Percentiles rank a stretch among this genome's conserved stretches.
phyloP scores from a whole-genome alignment of 345 rosid species.

The Salix viminalis region DNA sequence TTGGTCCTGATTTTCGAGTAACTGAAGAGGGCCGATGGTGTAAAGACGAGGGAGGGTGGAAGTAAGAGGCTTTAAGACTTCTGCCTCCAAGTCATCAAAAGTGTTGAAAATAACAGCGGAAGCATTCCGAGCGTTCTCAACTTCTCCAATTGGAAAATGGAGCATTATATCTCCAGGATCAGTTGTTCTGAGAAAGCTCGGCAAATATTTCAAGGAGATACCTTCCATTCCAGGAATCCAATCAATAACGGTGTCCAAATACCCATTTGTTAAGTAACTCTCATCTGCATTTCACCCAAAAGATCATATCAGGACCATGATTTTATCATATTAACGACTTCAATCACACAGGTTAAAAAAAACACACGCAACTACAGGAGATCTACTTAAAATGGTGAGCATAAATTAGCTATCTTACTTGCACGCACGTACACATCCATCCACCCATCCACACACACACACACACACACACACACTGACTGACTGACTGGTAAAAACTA shows the following conservation, averaged over 20 bases:
- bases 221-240: constrained; percentile 13
- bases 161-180: constrained; percentile 10
- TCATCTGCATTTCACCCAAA: constrained; percentile 3
- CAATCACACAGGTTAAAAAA: too few species aligned
- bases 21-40: constrained; percentile 8
- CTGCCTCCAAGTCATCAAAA: constrained; percentile 13
- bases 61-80: neutral
- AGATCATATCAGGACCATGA: neutral
- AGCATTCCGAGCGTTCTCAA: neutral
- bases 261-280: constrained; percentile 15
- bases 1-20: neutral
- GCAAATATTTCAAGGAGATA: constrained; percentile 6
- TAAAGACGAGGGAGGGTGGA: neutral
- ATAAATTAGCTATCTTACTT: too few species aligned
- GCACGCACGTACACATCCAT: too few species aligned
- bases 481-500: too few species aligned
- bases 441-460: too few species aligned
- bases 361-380: too few species aligned
- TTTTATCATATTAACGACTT: too few species aligned
- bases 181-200: constrained; percentile 12
- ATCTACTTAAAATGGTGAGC: too few species aligned
- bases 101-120: constrained; percentile 12
- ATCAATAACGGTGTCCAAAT: constrained; percentile 10
- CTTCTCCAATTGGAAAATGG: neutral
- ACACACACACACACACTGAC: too few species aligned